Conservation (phyloP, 306 rosid genomes). For the Trichosanthes cucumerina region DNA sequence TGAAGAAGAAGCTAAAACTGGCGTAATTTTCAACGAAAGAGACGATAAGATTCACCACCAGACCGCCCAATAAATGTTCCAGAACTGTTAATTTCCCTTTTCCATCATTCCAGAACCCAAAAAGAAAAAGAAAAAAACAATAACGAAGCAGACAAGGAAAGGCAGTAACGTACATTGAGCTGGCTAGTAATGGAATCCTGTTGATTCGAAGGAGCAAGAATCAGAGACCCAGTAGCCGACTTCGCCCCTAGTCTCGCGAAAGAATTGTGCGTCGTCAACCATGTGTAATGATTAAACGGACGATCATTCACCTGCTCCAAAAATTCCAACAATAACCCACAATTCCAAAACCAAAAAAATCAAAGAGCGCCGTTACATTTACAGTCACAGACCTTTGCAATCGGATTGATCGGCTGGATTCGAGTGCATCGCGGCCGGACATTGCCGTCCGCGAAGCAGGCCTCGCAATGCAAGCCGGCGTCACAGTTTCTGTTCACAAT, state of each 20-base stretch:
- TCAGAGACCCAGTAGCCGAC: slow-evolving; percentile 48
- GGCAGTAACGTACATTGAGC: slow-evolving; percentile 51
- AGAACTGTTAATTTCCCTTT: neutral
- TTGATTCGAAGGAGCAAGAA: slow-evolving; percentile 64
- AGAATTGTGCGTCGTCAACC: slow-evolving; percentile 86
- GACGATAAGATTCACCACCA: neutral
- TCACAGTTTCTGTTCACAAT: slow-evolving; percentile 39
- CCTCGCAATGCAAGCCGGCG: slow-evolving; percentile 71
- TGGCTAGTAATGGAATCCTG: slow-evolving; percentile 73
- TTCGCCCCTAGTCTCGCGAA: slow-evolving; percentile 60
- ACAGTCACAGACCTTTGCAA: slow-evolving; percentile 29
- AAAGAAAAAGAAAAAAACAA: neutral
- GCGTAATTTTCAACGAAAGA: neutral
- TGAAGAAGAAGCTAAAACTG: neutral
- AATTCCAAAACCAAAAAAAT: neutral
- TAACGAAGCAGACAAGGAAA: neutral
- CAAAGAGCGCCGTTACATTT: neutral
- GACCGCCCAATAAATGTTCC: neutral
- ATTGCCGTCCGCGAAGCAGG: slow-evolving; percentile 63
- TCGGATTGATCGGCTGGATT: slow-evolving; percentile 55
- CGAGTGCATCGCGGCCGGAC: slow-evolving; percentile 75
- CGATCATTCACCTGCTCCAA: slow-evolving; percentile 45
- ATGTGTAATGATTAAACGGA: slow-evolving; percentile 78
- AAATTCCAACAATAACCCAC: neutral
- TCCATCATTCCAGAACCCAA: slow-evolving; percentile 14